Evolutionary conservation across 768 basidiomycete species (phyloP).

Genomic region (Auriscalpium microsporum): DNA sequence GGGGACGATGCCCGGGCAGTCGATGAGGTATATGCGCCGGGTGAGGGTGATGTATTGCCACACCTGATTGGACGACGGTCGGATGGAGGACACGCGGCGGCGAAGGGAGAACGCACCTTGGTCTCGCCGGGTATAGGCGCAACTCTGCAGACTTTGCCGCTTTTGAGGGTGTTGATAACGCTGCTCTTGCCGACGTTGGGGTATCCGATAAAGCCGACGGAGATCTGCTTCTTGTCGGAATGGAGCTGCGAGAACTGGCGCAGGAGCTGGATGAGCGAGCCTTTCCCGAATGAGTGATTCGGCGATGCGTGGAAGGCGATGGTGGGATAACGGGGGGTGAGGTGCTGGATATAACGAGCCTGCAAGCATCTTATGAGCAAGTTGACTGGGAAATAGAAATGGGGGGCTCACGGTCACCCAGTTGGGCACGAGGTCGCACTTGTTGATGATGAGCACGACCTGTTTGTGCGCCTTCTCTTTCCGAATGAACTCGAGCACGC

Average conservation of each 20-base stretch:
- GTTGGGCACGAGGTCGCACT: slow-evolving; percentile 96
- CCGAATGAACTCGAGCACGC: slow-evolving; percentile 83
- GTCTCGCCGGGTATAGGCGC: slow-evolving; percentile 98
- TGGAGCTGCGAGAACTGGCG: slow-evolving; percentile 96
- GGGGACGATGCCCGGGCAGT: slow-evolving; percentile 97
- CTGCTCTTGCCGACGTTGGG: slow-evolving; percentile 97
- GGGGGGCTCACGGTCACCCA: slow-evolving; percentile 83
- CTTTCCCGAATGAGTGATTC: slow-evolving; percentile 98
- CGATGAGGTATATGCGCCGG: slow-evolving; percentile 94
- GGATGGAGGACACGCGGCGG: not conserved
- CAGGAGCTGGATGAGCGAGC: slow-evolving; percentile 92
- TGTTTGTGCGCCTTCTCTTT: slow-evolving; percentile 99
- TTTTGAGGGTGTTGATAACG: slow-evolving; percentile 98
- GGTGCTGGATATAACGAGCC: slow-evolving; percentile 94
- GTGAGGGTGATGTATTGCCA: slow-evolving; percentile 99
- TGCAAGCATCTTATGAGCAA: slow-evolving; percentile 22
- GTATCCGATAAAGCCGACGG: slow-evolving; percentile 95
- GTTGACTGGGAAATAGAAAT: not conserved
- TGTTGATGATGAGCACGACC: slow-evolving; percentile 93
- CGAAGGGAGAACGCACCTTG: slow-evolving; percentile 39
- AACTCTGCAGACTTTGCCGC: slow-evolving; percentile 93
- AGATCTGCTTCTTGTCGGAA: slow-evolving; percentile 98
- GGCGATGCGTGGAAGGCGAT: slow-evolving; percentile 98
- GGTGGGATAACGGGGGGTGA: slow-evolving; percentile 91
- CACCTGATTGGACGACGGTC: slow-evolving; percentile 32